Evolutionary conservation across 2,329 filamentous ascomycete species (phyloP).

Genomic region (Trichoderma arundinaceum): DNA sequence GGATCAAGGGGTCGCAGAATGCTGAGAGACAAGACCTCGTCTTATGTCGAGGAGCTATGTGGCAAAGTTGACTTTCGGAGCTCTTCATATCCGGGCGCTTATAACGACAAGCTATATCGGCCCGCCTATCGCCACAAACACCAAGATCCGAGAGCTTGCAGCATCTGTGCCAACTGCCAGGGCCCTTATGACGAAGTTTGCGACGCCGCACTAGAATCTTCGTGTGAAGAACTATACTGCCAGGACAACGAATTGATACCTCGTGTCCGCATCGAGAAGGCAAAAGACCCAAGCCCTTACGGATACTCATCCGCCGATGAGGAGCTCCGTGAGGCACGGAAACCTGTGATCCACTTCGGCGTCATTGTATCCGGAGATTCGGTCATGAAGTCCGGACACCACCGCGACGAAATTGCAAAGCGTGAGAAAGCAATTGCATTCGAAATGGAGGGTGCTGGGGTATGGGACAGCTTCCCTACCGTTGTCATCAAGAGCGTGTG

Average conservation of each 20-base stretch:
- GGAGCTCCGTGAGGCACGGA: not conserved
- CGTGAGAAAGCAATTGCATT: slow-evolving; percentile 38
- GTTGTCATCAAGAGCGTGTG: slow-evolving; percentile 47
- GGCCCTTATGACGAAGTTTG: not conserved
- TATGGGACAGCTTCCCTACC: slow-evolving; percentile 42
- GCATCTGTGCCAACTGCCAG: not conserved
- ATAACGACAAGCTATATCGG: not conserved
- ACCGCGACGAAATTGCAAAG: slow-evolving; percentile 43
- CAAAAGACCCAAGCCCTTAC: not conserved
- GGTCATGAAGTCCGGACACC: slow-evolving; percentile 46
- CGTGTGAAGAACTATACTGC: not conserved
- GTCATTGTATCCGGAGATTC: slow-evolving; percentile 46
- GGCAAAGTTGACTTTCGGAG: not conserved
- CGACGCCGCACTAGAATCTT: not conserved
- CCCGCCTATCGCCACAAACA: slow-evolving; percentile 6
- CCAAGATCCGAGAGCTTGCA: not conserved
- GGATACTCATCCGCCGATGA: not conserved
- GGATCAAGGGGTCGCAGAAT: slow-evolving; percentile 24
- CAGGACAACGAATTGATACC: not conserved
- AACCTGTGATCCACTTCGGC: slow-evolving; percentile 40
- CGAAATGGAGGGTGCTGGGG: slow-evolving; percentile 44
- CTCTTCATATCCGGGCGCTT: not conserved
- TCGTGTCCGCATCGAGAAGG: not conserved
- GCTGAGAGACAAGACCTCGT: slow-evolving; percentile 3
- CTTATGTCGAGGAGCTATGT: not conserved